Evolutionary conservation across 352 stramenopile species (phyloP), one percentile per base, ranked within the genome.

Genomic region (Aphanomyces invadans): DNA sequence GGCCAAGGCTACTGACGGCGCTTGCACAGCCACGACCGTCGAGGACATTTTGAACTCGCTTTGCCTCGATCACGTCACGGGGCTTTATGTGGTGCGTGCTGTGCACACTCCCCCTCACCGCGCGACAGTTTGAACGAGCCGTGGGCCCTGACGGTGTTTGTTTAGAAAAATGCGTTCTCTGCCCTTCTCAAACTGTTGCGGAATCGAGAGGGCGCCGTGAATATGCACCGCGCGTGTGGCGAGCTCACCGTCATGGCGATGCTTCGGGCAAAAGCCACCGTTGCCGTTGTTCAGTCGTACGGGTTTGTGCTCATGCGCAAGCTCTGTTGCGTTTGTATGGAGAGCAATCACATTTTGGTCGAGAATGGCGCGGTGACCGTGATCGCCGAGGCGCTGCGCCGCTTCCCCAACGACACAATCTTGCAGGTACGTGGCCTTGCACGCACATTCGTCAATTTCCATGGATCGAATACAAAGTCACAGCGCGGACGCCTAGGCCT

Each of bases 141-240:
- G n/a, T n/a, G n/a, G n/a, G n/a, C n/a, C n/a, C n/a, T n/a, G n/a
- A n/a, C n/a, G n/a, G n/a, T n/a, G n/a, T n/a, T n/a, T n/a, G n/a
- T 0, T 29, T 67, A 67, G 60, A 67, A 67, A 38, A 67, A 67
- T 36, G 60, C 60, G 7, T 67, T 67, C 42, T 48, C 60, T 21
- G 49, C 46, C 4, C 33, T 67, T 11, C 60, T 67, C 49, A 67
- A 67, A 25, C 60, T 36, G 10, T 17, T 67, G 4, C 28, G 33
- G 19, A 56, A n/a, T 5, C 45, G 49, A 17, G 49, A 67, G 0
- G 60, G 60, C 23, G 60, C 60, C 0, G 21, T 55, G 21, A 9
- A 54, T 9, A 45, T 67, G 10, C 60, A 67, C 25, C 60, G 49
- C 7, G 39, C 42, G 15, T 31, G 52, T 19, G 60, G 60, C 49